Percentiles rank a stretch among this genome's conserved stretches.
phyloP scores from a whole-genome alignment of 2,329 filamentous ascomycete genomes.

The Helotiales sp. region DNA sequence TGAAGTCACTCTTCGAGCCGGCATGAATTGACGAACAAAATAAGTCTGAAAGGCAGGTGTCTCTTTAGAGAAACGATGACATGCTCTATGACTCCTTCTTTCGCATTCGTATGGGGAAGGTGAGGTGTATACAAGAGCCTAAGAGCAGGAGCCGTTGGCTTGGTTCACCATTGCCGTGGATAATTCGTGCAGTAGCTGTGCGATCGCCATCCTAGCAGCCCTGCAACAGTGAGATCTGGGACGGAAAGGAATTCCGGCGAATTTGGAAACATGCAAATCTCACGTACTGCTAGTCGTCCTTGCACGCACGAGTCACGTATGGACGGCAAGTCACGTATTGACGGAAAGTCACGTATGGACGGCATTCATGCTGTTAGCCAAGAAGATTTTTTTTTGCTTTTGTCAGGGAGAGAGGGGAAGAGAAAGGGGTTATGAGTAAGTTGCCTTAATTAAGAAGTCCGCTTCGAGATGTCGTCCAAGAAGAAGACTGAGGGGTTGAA shows the following conservation, averaged over 20 bases:
- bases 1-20: background rate
- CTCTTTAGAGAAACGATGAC: background rate
- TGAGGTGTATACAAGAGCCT: background rate
- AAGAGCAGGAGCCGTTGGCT: background rate
- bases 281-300: background rate
- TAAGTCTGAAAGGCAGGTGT: background rate
- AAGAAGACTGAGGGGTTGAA: background rate
- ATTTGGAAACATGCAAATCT: background rate
- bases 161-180: background rate
- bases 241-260: background rate
- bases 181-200: slow-evolving; percentile 2
- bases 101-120: background rate
- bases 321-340: background rate
- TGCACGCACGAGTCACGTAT: background rate
- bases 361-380: too few species aligned
- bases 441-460: background rate
- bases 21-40: background rate
- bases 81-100: background rate
- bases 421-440: too few species aligned
- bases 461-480: background rate
- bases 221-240: background rate
- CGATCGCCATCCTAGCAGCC: background rate
- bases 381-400: background rate
- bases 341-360: background rate
- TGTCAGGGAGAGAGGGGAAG: background rate